Base-by-base conservation (phyloP, 2,329 filamentous ascomycete genomes). In the Alternaria postmessia region DNA sequence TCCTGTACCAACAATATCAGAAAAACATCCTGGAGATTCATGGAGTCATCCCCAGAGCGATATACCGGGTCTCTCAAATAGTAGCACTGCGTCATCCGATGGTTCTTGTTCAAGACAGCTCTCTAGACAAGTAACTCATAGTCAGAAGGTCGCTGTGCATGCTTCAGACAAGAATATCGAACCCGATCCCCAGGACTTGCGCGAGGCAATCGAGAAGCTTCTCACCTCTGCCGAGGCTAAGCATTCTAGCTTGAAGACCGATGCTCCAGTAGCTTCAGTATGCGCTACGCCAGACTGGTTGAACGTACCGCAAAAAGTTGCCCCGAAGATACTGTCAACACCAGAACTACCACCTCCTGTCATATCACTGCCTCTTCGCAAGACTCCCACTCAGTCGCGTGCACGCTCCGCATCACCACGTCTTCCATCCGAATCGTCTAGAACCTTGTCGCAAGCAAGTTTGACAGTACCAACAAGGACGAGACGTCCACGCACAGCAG, bases 81-180 rank as follows among this genome's bases (percentile, higher is more conserved):
- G 56, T 39, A 66, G 66, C 4, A 66, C 66, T 3, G 38, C 62
- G 34, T 71, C 68, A n/a, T 70, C 66, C 11, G 57, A 58, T 20
- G 62, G 61, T 0, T 65, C 63, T 0, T 69, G 74, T 32, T 73
- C 70, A 7, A 68, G 70, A 24, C 65, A 72, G 26, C 59, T 59
- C 18, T 75, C 74, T 3, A 64, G 61, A 48, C 61, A 62, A 7
- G 67, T 65, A 26, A 46, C 61, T 12, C 62, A 66, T 18, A 71
- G 66, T 1, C 74, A 75, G 34, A 74, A 74, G 48, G 75, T 73
- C 24, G 72, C 64, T n/a, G 60, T 73, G 7, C 51, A 48, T 5
- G 59, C 49, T 12, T 57, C 66, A 18, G 61, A 65, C 16, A 68
- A 75, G 42, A 71, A 73, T 51, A 9, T 8, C 20, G 68, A 69